Evolutionary conservation across 139 green algal species (phyloP).

Genomic region (Chlorella sp.): DNA sequence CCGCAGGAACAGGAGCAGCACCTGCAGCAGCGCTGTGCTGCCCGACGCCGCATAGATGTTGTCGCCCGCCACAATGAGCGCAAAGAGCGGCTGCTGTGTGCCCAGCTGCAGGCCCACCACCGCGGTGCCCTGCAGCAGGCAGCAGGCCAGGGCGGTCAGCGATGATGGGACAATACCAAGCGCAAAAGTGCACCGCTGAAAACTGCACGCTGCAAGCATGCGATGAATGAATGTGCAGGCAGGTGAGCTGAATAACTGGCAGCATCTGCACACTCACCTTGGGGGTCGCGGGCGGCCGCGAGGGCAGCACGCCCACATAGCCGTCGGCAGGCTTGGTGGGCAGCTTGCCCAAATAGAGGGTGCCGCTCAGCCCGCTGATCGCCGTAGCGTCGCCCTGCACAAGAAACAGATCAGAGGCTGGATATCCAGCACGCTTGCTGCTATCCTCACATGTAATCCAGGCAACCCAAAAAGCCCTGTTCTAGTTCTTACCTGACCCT

Average conservation of each 20-base stretch:
- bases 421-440: too few relatives aligned
- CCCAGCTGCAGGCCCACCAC: conserved; percentile 63
- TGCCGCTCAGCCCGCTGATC: conserved; percentile 6
- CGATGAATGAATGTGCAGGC: too few relatives aligned
- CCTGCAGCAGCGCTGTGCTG: conserved; percentile 14
- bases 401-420: neutral
- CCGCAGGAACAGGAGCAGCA: conserved; percentile 64
- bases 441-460: too few relatives aligned
- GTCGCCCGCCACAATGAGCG: conserved; percentile 55
- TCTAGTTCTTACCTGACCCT: too few relatives aligned
- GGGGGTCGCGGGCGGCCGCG: conserved; percentile 53
- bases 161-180: too few relatives aligned
- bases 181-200: too few relatives aligned
- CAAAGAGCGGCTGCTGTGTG: conserved; percentile 58
- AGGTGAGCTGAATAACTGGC: too few relatives aligned
- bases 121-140: conserved; percentile 36
- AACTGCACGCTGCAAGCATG: too few relatives aligned
- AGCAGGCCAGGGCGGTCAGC: neutral
- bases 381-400: conserved; percentile 1
- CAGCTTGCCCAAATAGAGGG: conserved; percentile 70
- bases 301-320: conserved; percentile 71
- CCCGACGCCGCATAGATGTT: neutral
- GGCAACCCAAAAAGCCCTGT: too few relatives aligned
- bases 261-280: conserved; percentile 39
- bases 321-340: conserved; percentile 49